phyloP scores from a whole-genome alignment of 2,329 filamentous ascomycete genomes.

The Ophiostoma ulmi region DNA sequence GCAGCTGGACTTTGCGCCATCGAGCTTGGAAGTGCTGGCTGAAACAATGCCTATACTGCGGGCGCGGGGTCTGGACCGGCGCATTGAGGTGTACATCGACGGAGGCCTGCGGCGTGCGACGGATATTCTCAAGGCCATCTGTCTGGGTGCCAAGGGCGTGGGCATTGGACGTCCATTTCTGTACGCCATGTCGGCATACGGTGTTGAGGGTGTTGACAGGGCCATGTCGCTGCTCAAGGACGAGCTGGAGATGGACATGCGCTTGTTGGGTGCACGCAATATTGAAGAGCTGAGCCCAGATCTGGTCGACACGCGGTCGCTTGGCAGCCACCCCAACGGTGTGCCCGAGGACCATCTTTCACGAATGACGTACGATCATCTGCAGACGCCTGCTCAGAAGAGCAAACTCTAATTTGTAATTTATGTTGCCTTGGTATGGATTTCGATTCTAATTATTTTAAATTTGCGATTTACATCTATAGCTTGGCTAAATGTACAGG shows the following conservation, averaged over 20 bases:
- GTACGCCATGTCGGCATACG: conserved; percentile 93
- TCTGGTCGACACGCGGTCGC: conserved; percentile 70
- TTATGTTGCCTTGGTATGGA: not conserved
- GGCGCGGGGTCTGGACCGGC: conserved; percentile 64
- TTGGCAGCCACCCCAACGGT: conserved; percentile 50
- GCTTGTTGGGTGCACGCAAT: conserved; percentile 73
- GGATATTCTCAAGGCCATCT: conserved; percentile 92
- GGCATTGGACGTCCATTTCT: conserved; percentile 93
- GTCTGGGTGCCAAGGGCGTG: conserved; percentile 84
- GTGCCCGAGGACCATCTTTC: conserved; percentile 48
- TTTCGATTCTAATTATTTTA: not conserved
- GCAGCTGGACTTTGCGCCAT: conserved; percentile 87
- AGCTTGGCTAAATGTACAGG: not conserved
- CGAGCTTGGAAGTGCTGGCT: conserved; percentile 81
- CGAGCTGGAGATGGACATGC: conserved; percentile 99
- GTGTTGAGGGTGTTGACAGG: conserved; percentile 76
- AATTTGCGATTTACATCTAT: not conserved
- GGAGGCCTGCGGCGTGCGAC: conserved; percentile 85
- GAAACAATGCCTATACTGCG: conserved; percentile 88
- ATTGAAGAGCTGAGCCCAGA: conserved; percentile 74
- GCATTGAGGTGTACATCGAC: conserved; percentile 85
- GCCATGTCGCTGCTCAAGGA: conserved; percentile 92
- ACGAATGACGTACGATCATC: conserved; percentile 48
- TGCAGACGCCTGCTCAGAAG: conserved; percentile 50
- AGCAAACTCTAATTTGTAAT: conserved; percentile 43